Conservation (phyloP, 306 rosid species). For the Lithocarpus polystachyus region DNA sequence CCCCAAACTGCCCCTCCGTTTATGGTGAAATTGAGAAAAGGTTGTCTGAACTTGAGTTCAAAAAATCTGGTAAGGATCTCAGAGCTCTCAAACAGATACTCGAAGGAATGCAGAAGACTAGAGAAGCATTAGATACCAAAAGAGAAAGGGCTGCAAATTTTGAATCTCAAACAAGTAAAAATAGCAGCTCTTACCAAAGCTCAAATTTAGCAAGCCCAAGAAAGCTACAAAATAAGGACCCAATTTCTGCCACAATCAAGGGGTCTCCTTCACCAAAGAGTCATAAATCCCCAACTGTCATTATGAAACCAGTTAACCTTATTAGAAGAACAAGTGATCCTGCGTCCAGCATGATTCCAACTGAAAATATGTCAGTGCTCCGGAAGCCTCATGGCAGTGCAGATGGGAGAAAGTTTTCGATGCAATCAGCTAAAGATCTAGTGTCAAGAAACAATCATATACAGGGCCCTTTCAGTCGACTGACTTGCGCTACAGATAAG, state of each 20-base stretch:
- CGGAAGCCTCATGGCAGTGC: conserved; percentile 23
- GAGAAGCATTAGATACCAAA: conserved; percentile 39
- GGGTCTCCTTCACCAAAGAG: conserved; percentile 29
- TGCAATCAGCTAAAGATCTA: conserved; percentile 29
- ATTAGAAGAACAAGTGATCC: conserved; percentile 34
- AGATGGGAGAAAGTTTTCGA: conserved; percentile 43
- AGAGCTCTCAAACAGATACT: conserved; percentile 93
- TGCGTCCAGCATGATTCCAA: conserved; percentile 23
- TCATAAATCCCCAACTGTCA: conserved; percentile 44
- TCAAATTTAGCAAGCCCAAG: conserved; percentile 43
- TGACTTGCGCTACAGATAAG: conserved; percentile 31
- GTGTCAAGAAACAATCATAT: conserved; percentile 28
- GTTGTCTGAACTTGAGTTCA: conserved; percentile 78
- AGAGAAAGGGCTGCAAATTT: conserved; percentile 52
- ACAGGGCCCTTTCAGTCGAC: conserved; percentile 31
- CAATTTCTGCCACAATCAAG: conserved; percentile 23
- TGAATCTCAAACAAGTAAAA: conserved; percentile 30
- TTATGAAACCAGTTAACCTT: conserved; percentile 59
- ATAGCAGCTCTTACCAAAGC: conserved; percentile 29
- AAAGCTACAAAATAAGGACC: conserved; percentile 21
- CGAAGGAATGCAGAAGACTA: conserved; percentile 77
- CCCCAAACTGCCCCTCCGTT: conserved; percentile 49
- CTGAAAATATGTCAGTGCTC: conserved; percentile 31
- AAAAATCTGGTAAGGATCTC: conserved; percentile 88
- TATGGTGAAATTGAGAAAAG: conserved; percentile 89